phyloP scores from a whole-genome alignment of 2,329 filamentous ascomycete genomes.

The Mariannaea sp. region DNA sequence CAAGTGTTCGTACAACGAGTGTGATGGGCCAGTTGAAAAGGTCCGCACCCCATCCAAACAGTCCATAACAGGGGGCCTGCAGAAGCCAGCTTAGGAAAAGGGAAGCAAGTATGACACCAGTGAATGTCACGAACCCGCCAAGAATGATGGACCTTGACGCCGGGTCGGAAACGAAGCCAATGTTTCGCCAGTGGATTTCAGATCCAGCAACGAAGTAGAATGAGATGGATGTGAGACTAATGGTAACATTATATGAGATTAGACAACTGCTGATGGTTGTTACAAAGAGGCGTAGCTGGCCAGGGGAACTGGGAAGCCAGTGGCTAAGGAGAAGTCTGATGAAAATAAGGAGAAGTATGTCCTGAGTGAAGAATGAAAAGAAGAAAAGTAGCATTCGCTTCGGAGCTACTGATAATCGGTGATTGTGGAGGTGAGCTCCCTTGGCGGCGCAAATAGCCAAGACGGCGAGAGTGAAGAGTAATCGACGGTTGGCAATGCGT shows the following conservation, averaged over 20 bases:
- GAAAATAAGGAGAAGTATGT: conserved; percentile 28
- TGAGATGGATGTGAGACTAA: conserved; percentile 28
- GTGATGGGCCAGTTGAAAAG: conserved; percentile 37
- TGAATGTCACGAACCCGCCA: conserved; percentile 38
- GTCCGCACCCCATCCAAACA: conserved; percentile 39
- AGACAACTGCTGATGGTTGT: conserved; percentile 1
- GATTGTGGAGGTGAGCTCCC: conserved; percentile 40
- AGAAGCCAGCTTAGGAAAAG: conserved; percentile 33
- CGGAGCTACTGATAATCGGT: conserved; percentile 38
- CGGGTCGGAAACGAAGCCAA: conserved; percentile 39
- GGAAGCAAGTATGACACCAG: conserved; percentile 25
- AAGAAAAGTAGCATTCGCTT: conserved; percentile 40
- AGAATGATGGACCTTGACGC: conserved; percentile 40
- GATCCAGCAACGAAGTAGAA: conserved; percentile 43
- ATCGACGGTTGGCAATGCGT: conserved; percentile 38
- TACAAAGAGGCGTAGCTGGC: neutral
- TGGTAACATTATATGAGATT: too few species aligned
- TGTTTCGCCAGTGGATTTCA: conserved; percentile 44
- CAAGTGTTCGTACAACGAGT: conserved; percentile 17
- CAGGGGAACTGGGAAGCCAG: neutral
- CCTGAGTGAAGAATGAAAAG: conserved; percentile 37
- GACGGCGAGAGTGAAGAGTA: conserved; percentile 41
- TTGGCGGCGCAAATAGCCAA: conserved; percentile 41
- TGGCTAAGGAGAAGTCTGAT: conserved; percentile 27
- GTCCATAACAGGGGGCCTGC: conserved; percentile 34